These are phyloP conservation scores for Metarhizium sp. DNA, from an alignment of 2,329 filamentous ascomycete genomes.

Conservation along the genomic window DNA sequence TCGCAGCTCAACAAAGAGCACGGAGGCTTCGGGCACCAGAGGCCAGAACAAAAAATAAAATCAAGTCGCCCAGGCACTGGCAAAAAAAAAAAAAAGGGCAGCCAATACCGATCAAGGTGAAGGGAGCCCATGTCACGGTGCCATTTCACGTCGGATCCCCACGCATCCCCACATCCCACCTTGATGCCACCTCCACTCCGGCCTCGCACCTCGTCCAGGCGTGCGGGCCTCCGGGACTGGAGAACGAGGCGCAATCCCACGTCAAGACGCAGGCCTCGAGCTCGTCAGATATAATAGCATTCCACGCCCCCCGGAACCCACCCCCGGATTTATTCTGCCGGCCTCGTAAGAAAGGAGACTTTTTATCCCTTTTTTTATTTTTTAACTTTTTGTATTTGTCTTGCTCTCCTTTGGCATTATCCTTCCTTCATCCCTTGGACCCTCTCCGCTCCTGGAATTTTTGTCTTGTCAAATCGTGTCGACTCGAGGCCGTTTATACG, in stretches of 20 bases:
- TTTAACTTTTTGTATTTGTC: neutral
- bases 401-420: too few species aligned
- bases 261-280: neutral
- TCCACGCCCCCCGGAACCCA: conserved; percentile 6
- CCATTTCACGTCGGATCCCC: neutral
- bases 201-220: conserved; percentile 1
- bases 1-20: too few species aligned
- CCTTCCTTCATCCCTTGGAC: neutral
- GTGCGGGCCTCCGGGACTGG: conserved; percentile 2
- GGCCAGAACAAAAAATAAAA: too few species aligned
- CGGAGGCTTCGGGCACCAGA: too few species aligned
- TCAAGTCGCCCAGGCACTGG: too few species aligned
- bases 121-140: neutral
- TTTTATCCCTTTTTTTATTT: neutral
- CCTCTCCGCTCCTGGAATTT: neutral
- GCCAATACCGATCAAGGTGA: neutral
- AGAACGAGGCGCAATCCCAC: neutral
- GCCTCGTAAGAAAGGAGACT: neutral
- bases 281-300: conserved; percentile 5
- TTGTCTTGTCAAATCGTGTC: too few species aligned
- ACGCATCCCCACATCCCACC: neutral
- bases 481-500: too few species aligned
- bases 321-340: conserved; percentile 6
- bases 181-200: conserved; percentile 1
- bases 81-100: too few species aligned